Evolutionary conservation across 371 early-diverging fungal species (phyloP).

Genomic region (Saksenaea vasiformis): DNA sequence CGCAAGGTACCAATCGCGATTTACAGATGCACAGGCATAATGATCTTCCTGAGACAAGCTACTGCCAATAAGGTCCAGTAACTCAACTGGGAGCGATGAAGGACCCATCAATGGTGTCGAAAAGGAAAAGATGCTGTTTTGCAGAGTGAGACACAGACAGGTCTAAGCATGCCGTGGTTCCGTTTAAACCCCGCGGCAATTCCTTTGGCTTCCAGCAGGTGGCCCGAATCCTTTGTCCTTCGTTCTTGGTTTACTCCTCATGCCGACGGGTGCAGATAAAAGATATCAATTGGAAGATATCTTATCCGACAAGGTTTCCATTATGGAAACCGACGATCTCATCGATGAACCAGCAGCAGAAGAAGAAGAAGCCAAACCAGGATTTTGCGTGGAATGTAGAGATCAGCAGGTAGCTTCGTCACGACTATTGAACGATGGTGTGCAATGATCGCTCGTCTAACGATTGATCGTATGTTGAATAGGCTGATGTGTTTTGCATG

Average conservation of each 20-base stretch:
- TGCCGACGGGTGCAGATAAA: conserved; percentile 31
- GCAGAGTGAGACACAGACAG: neutral
- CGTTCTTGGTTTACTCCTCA: conserved; percentile 3
- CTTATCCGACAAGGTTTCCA: conserved; percentile 45
- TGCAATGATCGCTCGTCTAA: neutral
- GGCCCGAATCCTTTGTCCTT: neutral
- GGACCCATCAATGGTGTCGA: neutral
- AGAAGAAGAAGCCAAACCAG: conserved; percentile 43
- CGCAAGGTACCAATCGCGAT: conserved; percentile 4
- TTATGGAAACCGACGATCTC: conserved; percentile 50
- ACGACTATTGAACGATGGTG: neutral
- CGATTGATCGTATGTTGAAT: neutral
- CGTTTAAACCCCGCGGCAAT: neutral
- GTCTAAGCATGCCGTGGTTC: neutral
- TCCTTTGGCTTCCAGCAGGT: neutral
- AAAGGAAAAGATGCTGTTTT: neutral
- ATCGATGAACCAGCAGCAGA: conserved; percentile 25
- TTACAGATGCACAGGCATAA: neutral
- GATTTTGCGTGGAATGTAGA: conserved; percentile 91
- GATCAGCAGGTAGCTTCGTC: conserved; percentile 62
- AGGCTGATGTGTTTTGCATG: conserved; percentile 68
- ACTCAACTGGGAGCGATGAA: neutral
- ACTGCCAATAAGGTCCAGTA: neutral
- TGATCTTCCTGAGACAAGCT: conserved; percentile 1
- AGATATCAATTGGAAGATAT: conserved; percentile 43